These are phyloP conservation scores for Corynascus novoguineensis DNA, from an alignment of 495 filamentous ascomycete species.

Conservation along the genomic window DNA sequence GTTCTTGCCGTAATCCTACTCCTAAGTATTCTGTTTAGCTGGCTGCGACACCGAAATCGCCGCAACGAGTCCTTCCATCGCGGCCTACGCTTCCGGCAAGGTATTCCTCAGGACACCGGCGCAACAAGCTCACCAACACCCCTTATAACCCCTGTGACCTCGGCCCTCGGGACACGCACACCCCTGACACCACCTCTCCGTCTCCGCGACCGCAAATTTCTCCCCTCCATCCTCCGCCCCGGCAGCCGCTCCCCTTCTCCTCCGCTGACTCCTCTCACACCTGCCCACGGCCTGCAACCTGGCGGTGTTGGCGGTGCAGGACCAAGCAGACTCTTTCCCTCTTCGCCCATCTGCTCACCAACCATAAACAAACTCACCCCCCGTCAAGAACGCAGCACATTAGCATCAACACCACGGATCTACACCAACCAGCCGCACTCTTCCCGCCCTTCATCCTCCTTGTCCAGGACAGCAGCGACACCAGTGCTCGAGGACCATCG, in stretches of 20 bases:
- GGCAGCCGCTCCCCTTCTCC: slow-evolving; percentile 28
- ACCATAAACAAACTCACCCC: slow-evolving; percentile 31
- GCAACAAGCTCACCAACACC: slow-evolving; percentile 34
- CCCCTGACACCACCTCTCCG: slow-evolving; percentile 39
- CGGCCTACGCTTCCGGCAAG: slow-evolving; percentile 9
- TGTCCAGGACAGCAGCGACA: neutral
- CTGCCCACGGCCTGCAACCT: slow-evolving; percentile 22
- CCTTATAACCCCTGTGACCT: slow-evolving; percentile 34
- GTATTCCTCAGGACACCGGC: slow-evolving; percentile 13
- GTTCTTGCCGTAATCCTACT: slow-evolving; percentile 34
- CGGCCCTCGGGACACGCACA: slow-evolving; percentile 22
- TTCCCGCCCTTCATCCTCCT: neutral
- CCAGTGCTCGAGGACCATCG: neutral
- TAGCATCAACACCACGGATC: slow-evolving; percentile 1
- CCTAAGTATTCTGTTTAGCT: slow-evolving; percentile 23
- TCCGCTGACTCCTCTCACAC: slow-evolving; percentile 27
- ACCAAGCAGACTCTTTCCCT: slow-evolving; percentile 20
- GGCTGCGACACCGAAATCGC: slow-evolving; percentile 31
- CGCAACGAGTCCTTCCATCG: slow-evolving; percentile 14
- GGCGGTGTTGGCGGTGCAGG: slow-evolving; percentile 4
- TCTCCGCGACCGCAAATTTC: slow-evolving; percentile 39
- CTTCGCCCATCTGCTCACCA: slow-evolving; percentile 27
- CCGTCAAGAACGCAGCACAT: slow-evolving; percentile 23
- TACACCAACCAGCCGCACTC: slow-evolving; percentile 1
- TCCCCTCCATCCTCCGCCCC: slow-evolving; percentile 34